Base-by-base conservation (phyloP, 768 basidiomycete species). In the Suillus sp. region DNA sequence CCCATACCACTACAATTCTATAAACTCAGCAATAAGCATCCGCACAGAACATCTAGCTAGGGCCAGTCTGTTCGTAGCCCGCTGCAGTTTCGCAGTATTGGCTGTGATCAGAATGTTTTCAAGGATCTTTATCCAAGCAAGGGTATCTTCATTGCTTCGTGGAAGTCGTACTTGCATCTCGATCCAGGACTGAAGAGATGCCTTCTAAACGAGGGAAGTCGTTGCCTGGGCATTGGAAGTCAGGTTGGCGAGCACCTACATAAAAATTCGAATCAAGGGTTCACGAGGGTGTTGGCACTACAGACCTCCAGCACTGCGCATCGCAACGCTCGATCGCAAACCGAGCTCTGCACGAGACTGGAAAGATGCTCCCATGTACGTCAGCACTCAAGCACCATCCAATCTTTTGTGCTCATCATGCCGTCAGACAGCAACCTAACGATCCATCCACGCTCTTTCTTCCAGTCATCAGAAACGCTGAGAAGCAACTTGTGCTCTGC, bases 341-440 rank as follows among this genome's bases (percentile, higher is more conserved):
- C 73, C 0, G 85, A 85, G 63, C 87, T 86, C 66, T 93, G 89
- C 75, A 89, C 95, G 57, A 95, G 72, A 63, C 90, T 93, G 2
- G 93, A 90, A 1, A 96, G 75, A 35, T 96, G 78, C 66, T 94
- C 93, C 91, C 93, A 96, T 0, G 92, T 93, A 70, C 95, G 92
- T 34, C 95, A 78, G 51, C 93, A 80, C 68, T 87, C 87, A 60
- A 96, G 73, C 2, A 94, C 83, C 38, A 81, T 81, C 95, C 95
- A 97, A 69, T 98, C 95, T 47, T 86, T 83, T 0, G 81, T 80
- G 55, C 86, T 83, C 66, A 81, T 81, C 84, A 93, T 88, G 0
- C 92, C 93, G 64, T 96, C 93, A 0, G 89, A 81, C 45, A 97
- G 75, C 74, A 94, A 92, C 45, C 84, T 82, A 38, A 96, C 77